These are phyloP conservation scores for Ceratobasidium papillatum DNA, from an alignment of 1,284 basidiomycete species.

Conservation along the genomic window DNA sequence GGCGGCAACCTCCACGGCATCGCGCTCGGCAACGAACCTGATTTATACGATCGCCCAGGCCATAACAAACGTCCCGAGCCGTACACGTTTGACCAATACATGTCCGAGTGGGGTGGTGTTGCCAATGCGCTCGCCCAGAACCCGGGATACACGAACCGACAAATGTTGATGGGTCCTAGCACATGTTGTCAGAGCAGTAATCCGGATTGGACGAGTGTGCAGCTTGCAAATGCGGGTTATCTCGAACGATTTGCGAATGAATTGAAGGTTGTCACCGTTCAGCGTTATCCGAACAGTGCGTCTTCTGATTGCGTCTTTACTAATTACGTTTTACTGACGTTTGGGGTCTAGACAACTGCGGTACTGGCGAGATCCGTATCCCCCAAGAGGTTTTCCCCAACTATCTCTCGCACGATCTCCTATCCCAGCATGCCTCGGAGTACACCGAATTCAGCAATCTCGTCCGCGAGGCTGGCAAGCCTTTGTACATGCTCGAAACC, in stretches of 20 bases:
- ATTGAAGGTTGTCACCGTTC: constrained; percentile 38
- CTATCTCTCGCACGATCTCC: constrained; percentile 37
- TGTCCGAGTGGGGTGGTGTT: constrained; percentile 35
- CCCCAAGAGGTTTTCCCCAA: constrained; percentile 38
- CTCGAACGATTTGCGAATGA: constrained; percentile 30
- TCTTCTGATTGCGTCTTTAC: neutral
- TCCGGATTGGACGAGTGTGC: constrained; percentile 49
- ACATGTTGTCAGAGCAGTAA: constrained; percentile 54
- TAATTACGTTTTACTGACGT: neutral
- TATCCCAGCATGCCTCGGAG: constrained; percentile 24
- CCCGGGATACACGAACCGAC: constrained; percentile 28
- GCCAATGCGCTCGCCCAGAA: constrained; percentile 28
- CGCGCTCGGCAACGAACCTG: constrained; percentile 43
- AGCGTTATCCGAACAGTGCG: constrained; percentile 43
- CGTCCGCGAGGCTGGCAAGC: constrained; percentile 49
- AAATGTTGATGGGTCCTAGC: constrained; percentile 69
- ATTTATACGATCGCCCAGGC: constrained; percentile 21
- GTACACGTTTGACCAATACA: constrained; percentile 62
- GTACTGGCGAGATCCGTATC: constrained; percentile 27
- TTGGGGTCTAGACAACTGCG: constrained; percentile 39
- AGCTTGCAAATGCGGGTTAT: constrained; percentile 34
- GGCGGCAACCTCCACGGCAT: constrained; percentile 37
- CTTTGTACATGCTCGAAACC: constrained; percentile 57
- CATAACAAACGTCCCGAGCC: constrained; percentile 64
- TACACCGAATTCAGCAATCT: constrained; percentile 36